phyloP scores from a whole-genome alignment of 2,329 filamentous ascomycete species.

The Penicillium sp. region DNA sequence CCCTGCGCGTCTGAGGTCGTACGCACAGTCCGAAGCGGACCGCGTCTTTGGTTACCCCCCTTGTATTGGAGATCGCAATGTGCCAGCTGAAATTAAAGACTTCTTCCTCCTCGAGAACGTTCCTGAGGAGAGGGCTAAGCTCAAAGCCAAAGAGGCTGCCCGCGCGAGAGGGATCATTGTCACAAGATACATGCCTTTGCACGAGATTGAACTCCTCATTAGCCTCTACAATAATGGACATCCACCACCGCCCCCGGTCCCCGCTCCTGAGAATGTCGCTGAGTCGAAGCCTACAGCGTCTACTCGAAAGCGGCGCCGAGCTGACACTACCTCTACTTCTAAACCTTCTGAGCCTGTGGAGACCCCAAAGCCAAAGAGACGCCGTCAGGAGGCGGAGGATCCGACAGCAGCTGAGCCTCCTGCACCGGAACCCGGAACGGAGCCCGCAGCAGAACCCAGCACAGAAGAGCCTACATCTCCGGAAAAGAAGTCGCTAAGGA shows the following conservation, averaged over 20 bases:
- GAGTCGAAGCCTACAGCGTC: conserved; percentile 12
- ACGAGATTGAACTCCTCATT: conserved; percentile 28
- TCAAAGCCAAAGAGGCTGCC: conserved; percentile 31
- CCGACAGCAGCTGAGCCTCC: not conserved
- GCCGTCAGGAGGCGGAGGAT: no score
- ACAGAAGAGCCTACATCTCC: not conserved
- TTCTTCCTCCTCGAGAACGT: conserved; percentile 34
- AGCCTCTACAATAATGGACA: conserved; percentile 20
- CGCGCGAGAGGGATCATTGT: conserved; percentile 25
- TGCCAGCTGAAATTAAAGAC: conserved; percentile 26
- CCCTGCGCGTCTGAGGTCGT: conserved; percentile 32
- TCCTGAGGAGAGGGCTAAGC: conserved; percentile 26
- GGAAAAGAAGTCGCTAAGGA: conserved; percentile 19
- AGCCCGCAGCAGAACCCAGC: conserved; percentile 4
- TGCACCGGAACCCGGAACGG: not conserved
- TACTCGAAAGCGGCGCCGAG: conserved; percentile 26
- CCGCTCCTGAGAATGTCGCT: not conserved
- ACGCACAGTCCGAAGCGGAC: conserved; percentile 34
- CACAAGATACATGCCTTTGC: conserved; percentile 24
- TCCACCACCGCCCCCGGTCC: not conserved
- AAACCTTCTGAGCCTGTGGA: not conserved
- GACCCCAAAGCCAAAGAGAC: not conserved
- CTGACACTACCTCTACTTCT: conserved; percentile 1
- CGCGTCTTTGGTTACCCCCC: conserved; percentile 39
- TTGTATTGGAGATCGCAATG: conserved; percentile 35